Evolutionary conservation across 2,329 filamentous ascomycete species (phyloP), one percentile per base, ranked within the genome.

Genomic region (Tolypocladium amazonense): DNA sequence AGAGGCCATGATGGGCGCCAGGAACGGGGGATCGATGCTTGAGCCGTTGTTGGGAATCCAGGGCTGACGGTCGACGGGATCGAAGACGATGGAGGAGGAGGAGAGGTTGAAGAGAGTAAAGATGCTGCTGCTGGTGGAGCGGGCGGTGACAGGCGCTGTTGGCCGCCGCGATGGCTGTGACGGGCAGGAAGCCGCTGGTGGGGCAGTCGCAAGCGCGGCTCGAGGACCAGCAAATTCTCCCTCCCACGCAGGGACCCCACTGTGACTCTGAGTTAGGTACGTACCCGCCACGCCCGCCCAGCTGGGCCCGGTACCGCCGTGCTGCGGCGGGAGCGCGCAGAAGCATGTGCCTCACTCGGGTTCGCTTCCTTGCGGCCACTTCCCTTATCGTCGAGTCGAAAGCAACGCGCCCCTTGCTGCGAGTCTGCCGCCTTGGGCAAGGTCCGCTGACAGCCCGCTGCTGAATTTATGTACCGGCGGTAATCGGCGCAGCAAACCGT

Each of bases 1-100:
- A 47, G 63, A 54, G 56, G 62, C 63, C 63, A 54, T 54, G 50
- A 7, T 8, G 18, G 50, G 50, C 50, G 50, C 50, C 50, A n/a
- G 27, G 2, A 12, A n/a, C 18, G 50, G 50, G 50, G 50, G 12
- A 53, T 53, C 50, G 50, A 35, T 53, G 30, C 50, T 35, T 37
- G 50, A 23, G 50, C 50, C 50, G 50, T 37, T 23, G 11, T 1
- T 4, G 50, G 30, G 30, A 54, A 14, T 23, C 30, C 14, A 3
- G 8, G 25, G 45, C 25, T 27, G 27, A 27, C 30, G 50, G 18
- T 27, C 4, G 50, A 35, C 8, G 5, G 30, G 50, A 35, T 5
- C 9, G 30, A 23, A 20, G 9, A 7, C 35, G 35, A 20, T 14
- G 50, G 11, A 33, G 23, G 14, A 30, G 50, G 23, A 30, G 50